Evolutionary conservation across 1,139 yeast genomes (phyloP).

Genomic region (Pichia sp.): DNA sequence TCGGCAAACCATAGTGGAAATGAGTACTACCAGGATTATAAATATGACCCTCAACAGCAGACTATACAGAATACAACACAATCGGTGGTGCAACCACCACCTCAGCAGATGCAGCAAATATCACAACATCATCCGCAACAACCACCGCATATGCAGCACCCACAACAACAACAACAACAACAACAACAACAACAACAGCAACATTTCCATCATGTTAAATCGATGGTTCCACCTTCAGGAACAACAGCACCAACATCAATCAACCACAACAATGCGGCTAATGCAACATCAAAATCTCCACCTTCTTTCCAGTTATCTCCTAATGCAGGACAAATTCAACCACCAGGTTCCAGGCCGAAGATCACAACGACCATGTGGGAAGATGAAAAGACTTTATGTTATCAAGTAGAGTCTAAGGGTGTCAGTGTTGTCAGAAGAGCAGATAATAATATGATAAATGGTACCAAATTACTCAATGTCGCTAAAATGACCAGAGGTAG

Average conservation of each 20-base stretch:
- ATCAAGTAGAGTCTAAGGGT: slow-evolving; percentile 91
- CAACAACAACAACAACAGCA: slow-evolving; percentile 5
- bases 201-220: background rate
- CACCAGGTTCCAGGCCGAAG: slow-evolving; percentile 64
- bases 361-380: slow-evolving; percentile 97
- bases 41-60: background rate
- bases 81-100: background rate
- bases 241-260: background rate
- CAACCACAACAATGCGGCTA: background rate
- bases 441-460: slow-evolving; percentile 89
- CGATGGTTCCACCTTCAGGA: background rate
- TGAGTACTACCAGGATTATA: too few species aligned
- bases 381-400: slow-evolving; percentile 89
- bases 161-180: slow-evolving; percentile 4
- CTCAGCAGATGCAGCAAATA: slow-evolving; percentile 7
- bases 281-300: background rate
- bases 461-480: slow-evolving; percentile 85
- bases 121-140: background rate
- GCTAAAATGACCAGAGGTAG: slow-evolving; percentile 96
- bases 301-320: slow-evolving; percentile 19
- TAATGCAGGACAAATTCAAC: slow-evolving; percentile 50
- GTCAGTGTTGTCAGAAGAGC: slow-evolving; percentile 90
- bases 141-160: slow-evolving; percentile 5
- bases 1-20: too few species aligned
- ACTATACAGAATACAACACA: background rate